A percentile compares a stretch with the other conserved stretches of the same genome.
Conservation (phyloP, 148 eudicot genomes). For the Fagopyrum tataricum region DNA sequence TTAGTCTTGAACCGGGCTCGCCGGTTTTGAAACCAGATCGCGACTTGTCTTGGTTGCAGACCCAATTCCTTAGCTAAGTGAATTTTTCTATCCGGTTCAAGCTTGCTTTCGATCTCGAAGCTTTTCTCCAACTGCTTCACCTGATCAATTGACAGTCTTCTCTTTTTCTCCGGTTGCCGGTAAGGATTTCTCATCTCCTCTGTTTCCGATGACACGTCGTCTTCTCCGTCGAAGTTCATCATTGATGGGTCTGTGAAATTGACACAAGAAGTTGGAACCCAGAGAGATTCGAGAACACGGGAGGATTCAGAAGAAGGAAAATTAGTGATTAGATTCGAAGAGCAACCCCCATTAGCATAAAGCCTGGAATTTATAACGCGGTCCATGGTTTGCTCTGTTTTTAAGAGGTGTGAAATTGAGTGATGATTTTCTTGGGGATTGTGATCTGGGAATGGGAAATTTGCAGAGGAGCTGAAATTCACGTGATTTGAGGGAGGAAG, state of each 20-base stretch:
- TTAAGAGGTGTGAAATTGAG: background rate
- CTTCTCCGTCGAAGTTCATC: background rate
- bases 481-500: background rate
- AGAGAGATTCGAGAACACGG: background rate
- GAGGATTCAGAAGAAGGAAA: background rate
- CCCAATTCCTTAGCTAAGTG: background rate
- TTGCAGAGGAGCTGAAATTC: background rate
- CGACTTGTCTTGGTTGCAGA: slow-evolving; percentile 10
- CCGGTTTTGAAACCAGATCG: slow-evolving; percentile 13
- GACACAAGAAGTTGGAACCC: background rate
- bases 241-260: background rate
- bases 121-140: background rate
- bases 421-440: background rate
- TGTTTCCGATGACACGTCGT: background rate
- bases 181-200: background rate
- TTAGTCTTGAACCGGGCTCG: slow-evolving; percentile 12
- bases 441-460: background rate
- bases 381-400: background rate
- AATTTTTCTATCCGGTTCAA: slow-evolving; percentile 5
- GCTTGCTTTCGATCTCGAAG: slow-evolving; percentile 10
- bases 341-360: background rate
- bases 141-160: background rate
- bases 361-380: background rate
- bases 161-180: slow-evolving; percentile 6
- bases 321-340: background rate